Evolutionary conservation across 176 grass and related monocot genomes (phyloP), one percentile per base, ranked within the genome.

Genomic region (Oryza rufipogon): DNA sequence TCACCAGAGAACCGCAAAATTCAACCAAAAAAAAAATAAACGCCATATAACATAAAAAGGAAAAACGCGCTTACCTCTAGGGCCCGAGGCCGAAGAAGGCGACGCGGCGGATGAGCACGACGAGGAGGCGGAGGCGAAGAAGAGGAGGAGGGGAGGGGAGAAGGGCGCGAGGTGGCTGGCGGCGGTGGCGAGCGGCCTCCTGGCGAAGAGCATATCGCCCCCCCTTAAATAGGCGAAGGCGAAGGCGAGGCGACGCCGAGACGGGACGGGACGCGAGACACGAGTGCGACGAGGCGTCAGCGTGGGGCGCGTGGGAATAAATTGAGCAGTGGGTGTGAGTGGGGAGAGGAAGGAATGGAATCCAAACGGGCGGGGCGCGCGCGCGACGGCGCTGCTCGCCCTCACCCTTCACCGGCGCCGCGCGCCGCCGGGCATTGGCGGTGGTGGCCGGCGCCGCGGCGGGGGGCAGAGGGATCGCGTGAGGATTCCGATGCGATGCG

Each of bases 101-200:
- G 79, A 68, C 22, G 85, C 68, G 39, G 74, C 63, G 68, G 82
- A 63, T 63, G 76, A 81, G 51, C 64, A 64, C 6, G 74, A 58
- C 0, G 86, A 16, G 3, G 85, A 42, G 20, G 77, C 76, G 64
- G 87, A 83, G 14, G 84, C 85, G 74, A 89, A 83, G 74, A 78
- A 42, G 79, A 89, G 83, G 36, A 79, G 86, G 32, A 83, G 61
- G 2, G 79, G 83, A 38, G 54, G 85, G 11, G 92, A 79, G 52
- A 83, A 87, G 17, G 87, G 66, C 11, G 80, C 74, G 68, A 80
- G 84, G 44, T 46, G 84, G 46, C 85, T 68, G 19, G 84, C 84
- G 73, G 87, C 84, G 69, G 89, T 89, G 41, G 79, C 85, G 78
- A 94, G 70, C 51, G 92, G 84, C 64, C 84, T 94, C 84, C 87